phyloP scores from a whole-genome alignment of 495 filamentous ascomycete genomes.

The Aspergillus hancockii region DNA sequence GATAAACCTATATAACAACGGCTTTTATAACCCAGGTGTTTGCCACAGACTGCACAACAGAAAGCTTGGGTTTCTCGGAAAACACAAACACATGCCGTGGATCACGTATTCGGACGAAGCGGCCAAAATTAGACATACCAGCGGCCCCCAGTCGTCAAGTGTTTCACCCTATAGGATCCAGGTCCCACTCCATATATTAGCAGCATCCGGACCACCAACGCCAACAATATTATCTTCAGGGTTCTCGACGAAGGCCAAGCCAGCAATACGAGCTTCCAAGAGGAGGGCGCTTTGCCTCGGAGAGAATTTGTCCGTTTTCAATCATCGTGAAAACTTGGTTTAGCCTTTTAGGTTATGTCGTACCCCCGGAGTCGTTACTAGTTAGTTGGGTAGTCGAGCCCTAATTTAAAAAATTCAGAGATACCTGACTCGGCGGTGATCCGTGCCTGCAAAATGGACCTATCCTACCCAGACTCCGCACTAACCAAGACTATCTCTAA shows the following conservation, averaged over 20 bases:
- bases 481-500: background rate
- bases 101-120: slow-evolving; percentile 1
- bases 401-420: background rate
- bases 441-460: background rate
- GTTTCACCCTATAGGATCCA: slow-evolving; percentile 6
- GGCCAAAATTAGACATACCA: background rate
- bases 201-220: background rate
- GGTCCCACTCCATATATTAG: slow-evolving; percentile 9
- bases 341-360: slow-evolving; percentile 2
- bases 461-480: background rate
- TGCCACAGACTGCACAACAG: background rate
- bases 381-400: too few species aligned
- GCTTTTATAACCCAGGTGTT: background rate
- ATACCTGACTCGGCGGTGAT: background rate
- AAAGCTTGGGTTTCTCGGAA: background rate
- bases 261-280: background rate
- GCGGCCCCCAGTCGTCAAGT: background rate
- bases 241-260: background rate
- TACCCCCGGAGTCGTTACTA: background rate
- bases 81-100: background rate
- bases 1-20: background rate
- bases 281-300: background rate
- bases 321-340: background rate
- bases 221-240: background rate
- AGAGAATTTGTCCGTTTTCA: background rate